Evolutionary conservation across 768 basidiomycete genomes (phyloP), one percentile per base, ranked within the genome.

Genomic region (Gelatoporia subvermispora): DNA sequence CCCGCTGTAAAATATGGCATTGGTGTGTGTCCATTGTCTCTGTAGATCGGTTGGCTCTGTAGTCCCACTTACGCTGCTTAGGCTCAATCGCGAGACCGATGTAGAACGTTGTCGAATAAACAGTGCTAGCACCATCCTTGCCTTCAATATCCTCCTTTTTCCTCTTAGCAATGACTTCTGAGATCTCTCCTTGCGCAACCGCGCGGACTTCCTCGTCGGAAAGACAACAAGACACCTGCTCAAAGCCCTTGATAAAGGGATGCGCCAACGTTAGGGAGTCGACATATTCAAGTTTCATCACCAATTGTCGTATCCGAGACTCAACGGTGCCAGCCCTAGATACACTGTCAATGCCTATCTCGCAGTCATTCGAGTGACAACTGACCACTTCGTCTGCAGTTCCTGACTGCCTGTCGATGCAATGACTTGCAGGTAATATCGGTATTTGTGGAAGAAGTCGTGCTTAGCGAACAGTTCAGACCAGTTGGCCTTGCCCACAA

Each of bases 281-380:
- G 58, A 93, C 92, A 58, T 85, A 90, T 73, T 98, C 95, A 45
- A 99, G 83, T 71, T 96, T 96, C 85, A 95, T 94, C 47, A 99
- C 93, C 23, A 99, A 77, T 66, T 93, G 93, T 38, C 96, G 84
- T 72, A 98, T 78, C 59, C 89, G 82, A 18, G 96, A 97, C 71
- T 99, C 95, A 23, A 99, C 96, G n/a, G 94, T 97, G 38, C 95
- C 95, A n/a, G 93, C 70, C 84, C 85, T 86, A 42, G 0, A 43
- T 23, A 49, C 8, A 47, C 13, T 18, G 13, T 31, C 20, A 20
- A 18, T 8, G 9, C 28, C 24, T 13, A 13, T 31, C 28, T 7
- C 28, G 13, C 13, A 5, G 17, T 16, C 15, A 37, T 35, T 36
- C 4, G 8, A 41, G n/a, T 44, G 23, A 17, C 16, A 31, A 67